Base-by-base conservation (phyloP, 2,329 filamentous ascomycete genomes). In the Aaosphaeria pasadenensis region DNA sequence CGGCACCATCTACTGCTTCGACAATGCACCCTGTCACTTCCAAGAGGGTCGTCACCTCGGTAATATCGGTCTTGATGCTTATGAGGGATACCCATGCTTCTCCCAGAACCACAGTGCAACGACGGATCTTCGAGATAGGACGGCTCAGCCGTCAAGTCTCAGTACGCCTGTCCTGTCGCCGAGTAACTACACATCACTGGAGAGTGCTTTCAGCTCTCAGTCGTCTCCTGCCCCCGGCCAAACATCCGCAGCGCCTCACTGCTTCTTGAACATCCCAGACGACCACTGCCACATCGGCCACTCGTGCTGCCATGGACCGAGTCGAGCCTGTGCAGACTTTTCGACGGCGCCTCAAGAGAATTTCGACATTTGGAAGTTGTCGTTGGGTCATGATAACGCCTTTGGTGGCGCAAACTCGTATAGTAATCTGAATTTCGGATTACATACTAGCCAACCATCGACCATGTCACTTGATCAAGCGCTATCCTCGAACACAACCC, bases 261-360 rank as follows among this genome's bases (percentile, higher is more conserved):
- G 64, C 48, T 64, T 59, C 48, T 53, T 67, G 11, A 59, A 64
- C 38, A 59, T 66, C 28, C 54, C 60, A 7, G 57, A 53, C 1
- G 66, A 66, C 28, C 65, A 70, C 48, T 70, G 66, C 54, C 66
- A 70, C 45, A 59, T 66, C 30, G 60, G 65, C 49, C 63, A 67
- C 43, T 61, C 64, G 11, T 70, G 66, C 43, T 70, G 66, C 43
- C 66, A 70, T 55, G 63, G 63, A 2, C 33, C 52, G 7, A 51
- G 54, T 35, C 55, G 60, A 48, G 57, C 58, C 11, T 67, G 64
- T 47, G 63, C 59, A 33, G 61, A 67, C n/a, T 56, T 48, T 32
- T 55, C 59, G 7, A 57, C 52, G 17, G 56, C 57, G n/a, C 54
- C 63, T 29, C 55, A 59, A 38, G 51, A 56, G 4, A 55, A 63